A percentile compares a stretch with the other conserved stretches of the same genome.
Evolutionary conservation across 1,284 basidiomycete species (phyloP).

Genomic region (Ceratobasidium papillatum): DNA sequence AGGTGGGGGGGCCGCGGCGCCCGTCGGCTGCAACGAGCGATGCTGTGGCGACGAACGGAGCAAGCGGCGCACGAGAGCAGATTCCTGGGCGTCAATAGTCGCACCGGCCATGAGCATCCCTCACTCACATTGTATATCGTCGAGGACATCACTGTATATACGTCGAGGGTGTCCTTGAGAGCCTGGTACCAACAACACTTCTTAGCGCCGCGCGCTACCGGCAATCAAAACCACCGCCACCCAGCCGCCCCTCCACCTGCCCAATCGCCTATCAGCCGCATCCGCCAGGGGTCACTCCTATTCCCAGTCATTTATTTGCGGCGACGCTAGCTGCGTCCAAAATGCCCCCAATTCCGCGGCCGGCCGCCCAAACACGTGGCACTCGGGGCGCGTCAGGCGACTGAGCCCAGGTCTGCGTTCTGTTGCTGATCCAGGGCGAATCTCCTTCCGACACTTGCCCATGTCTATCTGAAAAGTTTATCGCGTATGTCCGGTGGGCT

Average conservation of each 20-base stretch:
- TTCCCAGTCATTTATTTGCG: conserved; percentile 3
- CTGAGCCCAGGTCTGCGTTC: conserved; percentile 11
- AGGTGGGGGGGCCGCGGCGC: conserved; percentile 59
- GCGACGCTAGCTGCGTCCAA: neutral
- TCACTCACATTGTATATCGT: conserved; percentile 61
- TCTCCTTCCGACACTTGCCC: conserved; percentile 2
- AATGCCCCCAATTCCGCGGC: neutral
- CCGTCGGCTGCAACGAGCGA: conserved; percentile 60
- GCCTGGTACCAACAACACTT: conserved; percentile 23
- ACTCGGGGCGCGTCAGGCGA: neutral
- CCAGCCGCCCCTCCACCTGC: neutral
- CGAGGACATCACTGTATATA: conserved; percentile 54
- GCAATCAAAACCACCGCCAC: conserved; percentile 11
- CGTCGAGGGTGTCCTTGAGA: conserved; percentile 32
- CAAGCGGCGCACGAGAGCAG: neutral
- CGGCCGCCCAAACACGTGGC: neutral
- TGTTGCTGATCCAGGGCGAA: neutral
- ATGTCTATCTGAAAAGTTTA: conserved; percentile 1
- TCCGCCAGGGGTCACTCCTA: conserved; percentile 35
- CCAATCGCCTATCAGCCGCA: conserved; percentile 4
- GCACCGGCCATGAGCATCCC: conserved; percentile 9
- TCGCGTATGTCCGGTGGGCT: neutral
- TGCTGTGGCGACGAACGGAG: conserved; percentile 58
- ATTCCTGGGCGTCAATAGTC: conserved; percentile 12
- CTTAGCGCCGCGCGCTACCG: conserved; percentile 26